phyloP scores from a whole-genome alignment of 208 protist species.

The Angomonas deanei region DNA sequence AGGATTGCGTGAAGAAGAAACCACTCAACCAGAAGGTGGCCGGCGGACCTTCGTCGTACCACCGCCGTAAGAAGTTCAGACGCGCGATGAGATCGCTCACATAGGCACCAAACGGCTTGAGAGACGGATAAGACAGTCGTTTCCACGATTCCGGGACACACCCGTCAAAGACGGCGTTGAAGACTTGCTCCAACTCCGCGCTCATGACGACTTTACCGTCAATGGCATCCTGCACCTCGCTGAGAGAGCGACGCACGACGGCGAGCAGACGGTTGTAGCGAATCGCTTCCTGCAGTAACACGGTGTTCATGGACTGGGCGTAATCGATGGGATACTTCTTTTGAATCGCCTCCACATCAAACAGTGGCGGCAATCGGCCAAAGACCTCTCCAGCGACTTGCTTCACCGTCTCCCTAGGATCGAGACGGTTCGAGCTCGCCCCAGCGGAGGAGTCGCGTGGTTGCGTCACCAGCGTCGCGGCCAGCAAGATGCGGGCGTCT shows the following conservation, averaged over 20 bases:
- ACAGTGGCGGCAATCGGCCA: slow-evolving; percentile 74
- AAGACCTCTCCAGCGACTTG: slow-evolving; percentile 87
- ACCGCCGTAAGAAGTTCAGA: slow-evolving; percentile 89
- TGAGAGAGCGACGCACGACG: slow-evolving; percentile 87
- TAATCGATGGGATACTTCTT: slow-evolving; percentile 86
- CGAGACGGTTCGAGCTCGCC: slow-evolving; percentile 29
- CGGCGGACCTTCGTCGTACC: slow-evolving; percentile 83
- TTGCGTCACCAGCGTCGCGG: slow-evolving; percentile 85
- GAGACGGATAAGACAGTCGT: slow-evolving; percentile 92
- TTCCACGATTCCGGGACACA: slow-evolving; percentile 91
- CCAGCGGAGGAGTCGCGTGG: slow-evolving; percentile 46
- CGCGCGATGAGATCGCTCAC: slow-evolving; percentile 92
- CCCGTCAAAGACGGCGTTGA: slow-evolving; percentile 90
- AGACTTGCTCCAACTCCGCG: slow-evolving; percentile 92
- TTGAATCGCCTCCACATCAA: slow-evolving; percentile 89
- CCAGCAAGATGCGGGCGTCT: slow-evolving; percentile 81
- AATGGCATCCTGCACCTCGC: slow-evolving; percentile 94
- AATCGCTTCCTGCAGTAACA: slow-evolving; percentile 91
- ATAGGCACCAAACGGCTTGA: slow-evolving; percentile 96
- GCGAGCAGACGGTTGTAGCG: slow-evolving; percentile 92
- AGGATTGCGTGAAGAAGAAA: slow-evolving; percentile 98
- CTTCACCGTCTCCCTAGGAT: slow-evolving; percentile 81
- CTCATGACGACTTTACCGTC: slow-evolving; percentile 97
- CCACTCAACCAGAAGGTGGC: slow-evolving; percentile 93
- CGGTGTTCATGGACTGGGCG: slow-evolving; percentile 95